Percentiles rank a stretch among this genome's conserved stretches.
Conservation (phyloP, 2,329 filamentous ascomycete genomes). For the Paecilomyces sp. region DNA sequence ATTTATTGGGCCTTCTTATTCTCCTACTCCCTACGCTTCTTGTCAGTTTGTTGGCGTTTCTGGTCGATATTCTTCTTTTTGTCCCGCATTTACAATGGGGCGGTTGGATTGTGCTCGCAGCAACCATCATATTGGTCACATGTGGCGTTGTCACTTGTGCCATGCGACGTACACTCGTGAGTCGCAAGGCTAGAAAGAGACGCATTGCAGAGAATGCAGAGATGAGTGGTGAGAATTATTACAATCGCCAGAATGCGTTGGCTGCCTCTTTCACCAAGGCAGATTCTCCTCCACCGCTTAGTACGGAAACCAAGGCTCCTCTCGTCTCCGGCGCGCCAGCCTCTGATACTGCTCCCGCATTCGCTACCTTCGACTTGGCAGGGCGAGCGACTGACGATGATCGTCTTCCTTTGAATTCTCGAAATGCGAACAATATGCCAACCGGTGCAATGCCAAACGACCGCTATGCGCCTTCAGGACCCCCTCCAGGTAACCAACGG, state of each 20-base stretch:
- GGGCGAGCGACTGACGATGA: conserved; percentile 33
- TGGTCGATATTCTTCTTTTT: conserved; percentile 90
- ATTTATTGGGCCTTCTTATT: conserved; percentile 77
- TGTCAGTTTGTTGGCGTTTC: conserved; percentile 75
- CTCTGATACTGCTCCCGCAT: conserved; percentile 43
- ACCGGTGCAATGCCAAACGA: conserved; percentile 8
- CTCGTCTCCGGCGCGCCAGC: conserved; percentile 51
- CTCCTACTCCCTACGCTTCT: conserved; percentile 79
- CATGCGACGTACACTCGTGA: conserved; percentile 87
- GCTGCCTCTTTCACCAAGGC: conserved; percentile 29
- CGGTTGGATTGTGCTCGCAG: conserved; percentile 84
- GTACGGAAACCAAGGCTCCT: conserved; percentile 50
- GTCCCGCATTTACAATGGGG: conserved; percentile 92
- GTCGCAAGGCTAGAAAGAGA: conserved; percentile 86
- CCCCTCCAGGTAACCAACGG: conserved; percentile 19
- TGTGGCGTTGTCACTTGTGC: conserved; percentile 84
- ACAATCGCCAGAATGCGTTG: conserved; percentile 52
- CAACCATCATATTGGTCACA: conserved; percentile 75
- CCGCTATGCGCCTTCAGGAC: conserved; percentile 15
- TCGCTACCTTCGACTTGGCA: conserved; percentile 33
- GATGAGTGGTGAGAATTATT: conserved; percentile 94
- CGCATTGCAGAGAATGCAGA: conserved; percentile 90
- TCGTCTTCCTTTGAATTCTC: conserved; percentile 31
- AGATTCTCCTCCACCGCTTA: conserved; percentile 48
- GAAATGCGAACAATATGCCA: conserved; percentile 20